Percentiles rank a stretch among this genome's conserved stretches.
Conservation (phyloP, 345 rosid genomes). For the Kernera saxatilis region DNA sequence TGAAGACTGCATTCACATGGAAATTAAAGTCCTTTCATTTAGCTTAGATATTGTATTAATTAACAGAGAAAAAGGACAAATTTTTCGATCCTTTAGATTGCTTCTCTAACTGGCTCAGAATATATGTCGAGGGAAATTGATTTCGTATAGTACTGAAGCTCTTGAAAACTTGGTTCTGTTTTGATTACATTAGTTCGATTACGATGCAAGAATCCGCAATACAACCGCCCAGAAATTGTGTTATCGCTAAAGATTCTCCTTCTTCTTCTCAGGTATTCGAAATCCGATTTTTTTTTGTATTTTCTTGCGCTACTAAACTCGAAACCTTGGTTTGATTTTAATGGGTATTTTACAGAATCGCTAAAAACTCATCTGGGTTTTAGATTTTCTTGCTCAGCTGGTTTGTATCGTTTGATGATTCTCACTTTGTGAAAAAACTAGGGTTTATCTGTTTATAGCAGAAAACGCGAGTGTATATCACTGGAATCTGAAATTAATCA, state of each 20-base stretch:
- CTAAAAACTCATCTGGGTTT: neutral
- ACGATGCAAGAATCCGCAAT: slow-evolving; percentile 14
- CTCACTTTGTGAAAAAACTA: neutral
- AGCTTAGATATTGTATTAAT: no score
- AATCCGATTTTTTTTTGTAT: neutral
- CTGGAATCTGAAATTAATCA: neutral
- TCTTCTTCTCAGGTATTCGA: slow-evolving; percentile 25
- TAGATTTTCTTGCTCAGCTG: neutral
- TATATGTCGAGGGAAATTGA: neutral
- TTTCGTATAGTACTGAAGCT: neutral
- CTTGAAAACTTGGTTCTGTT: neutral
- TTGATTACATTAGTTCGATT: neutral
- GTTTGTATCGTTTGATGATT: neutral
- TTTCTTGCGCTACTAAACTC: neutral
- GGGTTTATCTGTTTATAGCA: neutral
- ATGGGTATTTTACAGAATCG: no score
- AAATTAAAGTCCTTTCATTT: neutral
- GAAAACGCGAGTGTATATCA: no score
- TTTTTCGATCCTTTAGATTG: neutral
- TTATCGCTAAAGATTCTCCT: neutral
- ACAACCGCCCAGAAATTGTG: neutral
- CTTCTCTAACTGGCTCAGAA: neutral
- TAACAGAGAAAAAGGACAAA: neutral
- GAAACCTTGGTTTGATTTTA: neutral
- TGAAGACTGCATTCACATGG: neutral